Evolutionary conservation across 2,329 filamentous ascomycete species (phyloP).

Genomic region (Cytospora mali): DNA sequence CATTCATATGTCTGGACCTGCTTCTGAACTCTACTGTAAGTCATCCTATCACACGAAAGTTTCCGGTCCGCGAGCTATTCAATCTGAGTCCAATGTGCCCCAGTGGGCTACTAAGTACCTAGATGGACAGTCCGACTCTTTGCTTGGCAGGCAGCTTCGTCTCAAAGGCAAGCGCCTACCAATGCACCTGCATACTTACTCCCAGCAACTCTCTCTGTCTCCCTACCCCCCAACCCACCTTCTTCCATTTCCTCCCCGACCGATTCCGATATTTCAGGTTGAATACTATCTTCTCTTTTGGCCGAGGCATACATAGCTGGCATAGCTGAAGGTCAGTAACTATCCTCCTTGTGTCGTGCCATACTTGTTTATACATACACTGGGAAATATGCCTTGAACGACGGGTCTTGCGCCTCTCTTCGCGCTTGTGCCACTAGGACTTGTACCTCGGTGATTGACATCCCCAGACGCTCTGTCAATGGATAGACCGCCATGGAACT

Average conservation of each 20-base stretch:
- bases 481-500: conserved; percentile 60
- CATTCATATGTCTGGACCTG: not conserved
- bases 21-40: too few species aligned
- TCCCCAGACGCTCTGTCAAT: conserved; percentile 55
- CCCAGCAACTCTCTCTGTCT: not conserved
- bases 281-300: conserved; percentile 50
- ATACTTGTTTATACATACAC: conserved; percentile 58
- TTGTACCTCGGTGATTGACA: conserved; percentile 60
- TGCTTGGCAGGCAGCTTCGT: not conserved
- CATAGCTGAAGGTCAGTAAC: conserved; percentile 7
- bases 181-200: not conserved
- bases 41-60: too few species aligned
- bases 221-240: too few species aligned
- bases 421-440: conserved; percentile 59
- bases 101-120: not conserved
- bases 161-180: not conserved
- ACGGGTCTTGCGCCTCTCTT: conserved; percentile 54
- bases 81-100: too few species aligned
- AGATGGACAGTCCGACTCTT: not conserved
- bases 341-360: not conserved
- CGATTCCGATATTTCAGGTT: not conserved
- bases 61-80: too few species aligned
- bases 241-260: not conserved
- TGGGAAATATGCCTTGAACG: conserved; percentile 64
- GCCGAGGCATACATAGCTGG: conserved; percentile 65